These are phyloP conservation scores for Phaeophleospora eucalypticola DNA, from an alignment of 2,329 filamentous ascomycete genomes.

Conservation along the genomic window DNA sequence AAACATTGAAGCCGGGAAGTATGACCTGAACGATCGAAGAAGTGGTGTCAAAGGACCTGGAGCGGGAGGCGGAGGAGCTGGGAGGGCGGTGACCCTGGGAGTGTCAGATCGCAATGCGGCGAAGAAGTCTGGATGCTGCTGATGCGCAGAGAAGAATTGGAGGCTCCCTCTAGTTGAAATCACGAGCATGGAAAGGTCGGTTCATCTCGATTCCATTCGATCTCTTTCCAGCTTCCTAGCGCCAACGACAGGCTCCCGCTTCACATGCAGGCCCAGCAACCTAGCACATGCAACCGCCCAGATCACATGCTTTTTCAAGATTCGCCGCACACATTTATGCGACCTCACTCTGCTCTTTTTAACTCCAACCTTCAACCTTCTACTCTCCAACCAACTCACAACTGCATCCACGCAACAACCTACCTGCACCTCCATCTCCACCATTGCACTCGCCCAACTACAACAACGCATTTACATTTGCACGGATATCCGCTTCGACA, in stretches of 20 bases:
- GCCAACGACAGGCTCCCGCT: background rate
- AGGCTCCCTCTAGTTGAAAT: background rate
- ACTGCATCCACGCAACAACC: too few relatives aligned
- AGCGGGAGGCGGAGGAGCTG: slow-evolving; percentile 45
- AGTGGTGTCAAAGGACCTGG: slow-evolving; percentile 77
- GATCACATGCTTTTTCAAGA: too few relatives aligned
- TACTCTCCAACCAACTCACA: too few relatives aligned
- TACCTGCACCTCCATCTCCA: too few relatives aligned
- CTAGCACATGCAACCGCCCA: too few relatives aligned
- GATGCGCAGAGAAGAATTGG: background rate
- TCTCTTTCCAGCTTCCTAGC: too few relatives aligned
- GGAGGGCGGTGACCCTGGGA: slow-evolving; percentile 41
- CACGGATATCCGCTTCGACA: too few relatives aligned
- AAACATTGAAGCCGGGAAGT: slow-evolving; percentile 92
- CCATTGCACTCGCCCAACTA: too few relatives aligned
- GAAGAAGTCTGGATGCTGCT: slow-evolving; percentile 30
- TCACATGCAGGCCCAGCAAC: background rate
- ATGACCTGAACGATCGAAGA: slow-evolving; percentile 88
- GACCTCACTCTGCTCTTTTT: too few relatives aligned
- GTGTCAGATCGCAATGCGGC: slow-evolving; percentile 37
- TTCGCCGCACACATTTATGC: too few relatives aligned
- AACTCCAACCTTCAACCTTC: too few relatives aligned
- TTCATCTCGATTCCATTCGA: background rate
- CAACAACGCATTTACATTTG: too few relatives aligned
- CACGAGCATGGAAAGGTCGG: background rate